These are phyloP conservation scores for Claviceps capensis DNA, from an alignment of 2,329 filamentous ascomycete species.

Conservation along the genomic window DNA sequence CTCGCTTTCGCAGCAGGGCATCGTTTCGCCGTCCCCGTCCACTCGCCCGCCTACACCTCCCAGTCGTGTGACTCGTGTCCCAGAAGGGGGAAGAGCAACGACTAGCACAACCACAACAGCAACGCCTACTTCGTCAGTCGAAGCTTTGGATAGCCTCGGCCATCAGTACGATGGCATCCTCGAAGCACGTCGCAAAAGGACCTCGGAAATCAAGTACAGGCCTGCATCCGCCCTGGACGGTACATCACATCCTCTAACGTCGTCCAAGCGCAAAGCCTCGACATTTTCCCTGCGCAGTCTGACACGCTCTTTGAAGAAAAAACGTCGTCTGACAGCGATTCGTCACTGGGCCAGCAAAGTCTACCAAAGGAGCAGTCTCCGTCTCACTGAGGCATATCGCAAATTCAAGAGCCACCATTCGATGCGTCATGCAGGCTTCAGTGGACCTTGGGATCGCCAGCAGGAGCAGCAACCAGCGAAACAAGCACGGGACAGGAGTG, in stretches of 20 bases:
- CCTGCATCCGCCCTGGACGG: conserved; percentile 4
- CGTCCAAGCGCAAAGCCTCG: conserved; percentile 19
- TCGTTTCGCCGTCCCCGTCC: conserved; percentile 1
- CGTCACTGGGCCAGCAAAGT: conserved; percentile 17
- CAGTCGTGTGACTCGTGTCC: not conserved
- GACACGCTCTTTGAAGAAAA: conserved; percentile 13
- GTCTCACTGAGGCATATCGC: conserved; percentile 13
- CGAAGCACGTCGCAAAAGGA: conserved; percentile 9
- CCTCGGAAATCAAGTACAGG: conserved; percentile 5
- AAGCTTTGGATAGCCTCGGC: conserved; percentile 6
- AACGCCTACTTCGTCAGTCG: not conserved
- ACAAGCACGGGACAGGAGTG: conserved; percentile 7
- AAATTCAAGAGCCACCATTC: conserved; percentile 15
- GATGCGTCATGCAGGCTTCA: not conserved
- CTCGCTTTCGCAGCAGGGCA: conserved; percentile 9
- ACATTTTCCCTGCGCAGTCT: conserved; percentile 17
- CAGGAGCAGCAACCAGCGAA: not conserved
- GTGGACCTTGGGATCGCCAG: not conserved
- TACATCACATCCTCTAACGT: not conserved
- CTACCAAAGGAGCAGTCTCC: conserved; percentile 13
- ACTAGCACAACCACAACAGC: not conserved
- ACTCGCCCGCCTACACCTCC: not conserved
- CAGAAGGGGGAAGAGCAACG: not conserved
- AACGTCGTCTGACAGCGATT: conserved; percentile 13
- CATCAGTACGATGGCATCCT: conserved; percentile 13